Base-by-base conservation (phyloP, 345 rosid species). In the Linum tenue region DNA sequence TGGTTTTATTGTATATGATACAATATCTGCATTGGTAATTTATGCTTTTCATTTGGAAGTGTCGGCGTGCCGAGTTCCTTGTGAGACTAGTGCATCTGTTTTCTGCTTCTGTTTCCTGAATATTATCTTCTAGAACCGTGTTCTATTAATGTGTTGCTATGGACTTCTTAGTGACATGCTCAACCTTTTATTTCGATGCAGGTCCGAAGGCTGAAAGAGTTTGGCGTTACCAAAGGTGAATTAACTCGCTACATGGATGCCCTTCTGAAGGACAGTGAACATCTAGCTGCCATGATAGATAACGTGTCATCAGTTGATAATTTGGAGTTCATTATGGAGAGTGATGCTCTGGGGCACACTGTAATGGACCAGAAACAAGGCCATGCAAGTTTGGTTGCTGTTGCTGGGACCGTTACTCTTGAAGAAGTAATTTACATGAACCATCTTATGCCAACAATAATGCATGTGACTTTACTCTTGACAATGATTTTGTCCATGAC, bases 311-410 rank as follows among this genome's bases (percentile, higher is more conserved):
- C 99, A 53, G 99, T 95, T 81, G 99, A 95, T 75, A 95, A 89
- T 81, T 79, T 95, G 85, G 98, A 95, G 80, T 89, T 91, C 78
- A 82, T 86, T 51, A 95, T 95, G 99, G 97, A 91, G 82, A 91
- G 95, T 73, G 96, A 89, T 82, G 99, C 99, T n/a, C 70, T 95
- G 65, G 83, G 96, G 67, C 99, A 95, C 67, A 84, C 83, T 4
- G 95, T 95, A 67, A 95, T 95, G 99, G 99, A 95, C 80, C 97
- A 91, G 73, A 84, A 78, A 65, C 99, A 95, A 78, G 96, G 98
- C 69, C 98, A 91, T 77, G 96, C 82, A 75, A 81, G 95, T 74
- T 77, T 95, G 82, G 78, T 91, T 81, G 87, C 86, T 56, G 84
- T 95, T 75, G 84, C 94, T 56, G 96, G 91, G 72, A 89, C 95